Evolutionary conservation across 257 asterid species (phyloP), one percentile per base, ranked within the genome.

Genomic region (Scutellaria galericulata): DNA sequence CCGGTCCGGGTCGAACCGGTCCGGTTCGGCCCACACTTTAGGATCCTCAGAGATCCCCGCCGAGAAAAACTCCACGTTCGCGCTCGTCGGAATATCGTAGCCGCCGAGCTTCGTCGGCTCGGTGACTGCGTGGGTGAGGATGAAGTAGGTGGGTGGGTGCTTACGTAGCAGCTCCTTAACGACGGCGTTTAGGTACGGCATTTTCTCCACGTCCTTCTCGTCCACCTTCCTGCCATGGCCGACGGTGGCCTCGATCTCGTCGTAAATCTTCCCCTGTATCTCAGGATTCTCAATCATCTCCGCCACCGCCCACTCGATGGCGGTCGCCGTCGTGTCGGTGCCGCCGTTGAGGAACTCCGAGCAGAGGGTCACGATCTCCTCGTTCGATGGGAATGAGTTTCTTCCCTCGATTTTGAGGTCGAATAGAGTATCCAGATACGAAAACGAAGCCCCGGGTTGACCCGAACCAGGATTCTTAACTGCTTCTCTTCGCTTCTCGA

Each of bases 271-370:
- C 0, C 84, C 18, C 20, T 94, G 99, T 3, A 91, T 87, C 1
- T 61, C 45, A 0, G 93, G 97, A 9, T 89, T 85, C 7, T 85
- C 92, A 71, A 94, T 89, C 71, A 94, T 45, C 39, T 95, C 63
- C 40, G 88, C 99, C 18, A 87, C 72, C 27, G 89, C 99, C 98
- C 98, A 94, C 57, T 94, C 99, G 14, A 94, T 18, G 11, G 96
- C 95, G 5, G 97, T 86, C 9, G 85, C 99, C 2, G 98, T 91
- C 0, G 99, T 94, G 84, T 91, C 99, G 6, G 99, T 94, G 2
- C 99, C 98, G n/a, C 99, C 99, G 41, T 91, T 94, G 24, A 94
- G 52, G 72, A 94, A 88, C 73, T 94, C 99, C 0, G 99, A 94
- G 58, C 90, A 85, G n/a, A 94, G 84, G 0, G 98, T 88, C 1